Evolutionary conservation across 2,329 filamentous ascomycete genomes (phyloP), one percentile per base, ranked within the genome.

Genomic region (Calonectria henricotiae): DNA sequence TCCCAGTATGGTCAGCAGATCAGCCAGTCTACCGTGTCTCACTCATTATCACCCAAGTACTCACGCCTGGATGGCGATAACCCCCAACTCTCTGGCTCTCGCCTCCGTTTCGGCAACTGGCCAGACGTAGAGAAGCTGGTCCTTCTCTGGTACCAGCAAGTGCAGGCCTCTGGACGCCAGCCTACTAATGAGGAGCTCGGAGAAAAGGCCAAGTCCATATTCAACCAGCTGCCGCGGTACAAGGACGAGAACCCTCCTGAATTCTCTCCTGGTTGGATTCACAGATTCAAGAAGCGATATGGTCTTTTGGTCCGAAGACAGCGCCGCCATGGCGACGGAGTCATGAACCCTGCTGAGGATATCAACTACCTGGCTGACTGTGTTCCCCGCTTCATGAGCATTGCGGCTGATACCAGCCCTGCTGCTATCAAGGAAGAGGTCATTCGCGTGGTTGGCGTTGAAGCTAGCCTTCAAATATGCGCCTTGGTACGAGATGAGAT

Each of bases 231-330:
- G 32, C 88, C 89, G 17, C 87, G 88, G 20, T 90, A 91, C 79
- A 89, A 88, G 77, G 89, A 89, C 73, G 88, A 90, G 78, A 80
- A 81, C n/a, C 82, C 89, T 1, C 89, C 89, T 55, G 89, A 91
- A 79, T 91, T 91, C 78, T 90, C 88, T 0, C 89, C 89, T 0
- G 89, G 89, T 46, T 91, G 89, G 89, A 90, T 91, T 68, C 89
- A 91, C 74, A 85, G 89, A 41, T 91, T 91, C 82, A 91, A 91
- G 81, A 90, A 90, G 78, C 85, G 89, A 12, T 91, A 91, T 69
- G 88, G 89, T 0, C 82, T 91, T 17, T 82, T 91, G 20, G 86
- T 90, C 55, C 80, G 88, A 41, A 86, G 89, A 62, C 88, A 90
- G 74, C 86, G 88, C 23, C 85, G 88, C 0, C 86, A 86, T 73